Evolutionary conservation across 768 basidiomycete species (phyloP).

Genomic region (Russula olivacea): DNA sequence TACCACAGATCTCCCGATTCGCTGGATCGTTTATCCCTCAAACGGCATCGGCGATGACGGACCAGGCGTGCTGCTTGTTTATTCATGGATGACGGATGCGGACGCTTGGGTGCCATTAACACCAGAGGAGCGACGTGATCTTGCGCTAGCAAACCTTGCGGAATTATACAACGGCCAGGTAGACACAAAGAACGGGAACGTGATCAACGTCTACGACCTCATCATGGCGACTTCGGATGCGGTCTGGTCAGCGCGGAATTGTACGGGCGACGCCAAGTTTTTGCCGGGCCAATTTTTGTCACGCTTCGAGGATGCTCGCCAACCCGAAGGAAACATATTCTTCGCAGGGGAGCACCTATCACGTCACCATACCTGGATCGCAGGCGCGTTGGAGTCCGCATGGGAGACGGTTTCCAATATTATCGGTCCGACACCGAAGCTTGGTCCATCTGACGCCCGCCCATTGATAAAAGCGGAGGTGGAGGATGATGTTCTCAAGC

Average conservation of each 20-base stretch:
- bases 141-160: slow-evolving; percentile 26
- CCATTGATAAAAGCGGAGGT: background rate
- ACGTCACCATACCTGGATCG: slow-evolving; percentile 31
- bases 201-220: slow-evolving; percentile 25
- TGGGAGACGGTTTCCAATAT: slow-evolving; percentile 14
- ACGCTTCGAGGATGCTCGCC: slow-evolving; percentile 25
- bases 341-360: slow-evolving; percentile 31
- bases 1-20: slow-evolving; percentile 24
- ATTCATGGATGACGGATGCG: slow-evolving; percentile 30
- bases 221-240: slow-evolving; percentile 26
- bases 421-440: slow-evolving; percentile 8
- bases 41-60: slow-evolving; percentile 24
- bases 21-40: slow-evolving; percentile 24
- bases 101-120: slow-evolving; percentile 26
- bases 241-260: slow-evolving; percentile 27
- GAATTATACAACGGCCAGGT: slow-evolving; percentile 24
- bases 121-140: slow-evolving; percentile 21
- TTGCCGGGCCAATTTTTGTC: slow-evolving; percentile 29
- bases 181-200: slow-evolving; percentile 16
- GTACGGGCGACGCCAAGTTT: slow-evolving; percentile 32
- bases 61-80: slow-evolving; percentile 29
- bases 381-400: slow-evolving; percentile 27
- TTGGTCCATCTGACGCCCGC: background rate
- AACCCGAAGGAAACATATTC: slow-evolving; percentile 27
- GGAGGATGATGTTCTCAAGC: background rate